Evolutionary conservation across 2,329 filamentous ascomycete genomes (phyloP), one percentile per base, ranked within the genome.

Genomic region (Emericellopsis atlantica): DNA sequence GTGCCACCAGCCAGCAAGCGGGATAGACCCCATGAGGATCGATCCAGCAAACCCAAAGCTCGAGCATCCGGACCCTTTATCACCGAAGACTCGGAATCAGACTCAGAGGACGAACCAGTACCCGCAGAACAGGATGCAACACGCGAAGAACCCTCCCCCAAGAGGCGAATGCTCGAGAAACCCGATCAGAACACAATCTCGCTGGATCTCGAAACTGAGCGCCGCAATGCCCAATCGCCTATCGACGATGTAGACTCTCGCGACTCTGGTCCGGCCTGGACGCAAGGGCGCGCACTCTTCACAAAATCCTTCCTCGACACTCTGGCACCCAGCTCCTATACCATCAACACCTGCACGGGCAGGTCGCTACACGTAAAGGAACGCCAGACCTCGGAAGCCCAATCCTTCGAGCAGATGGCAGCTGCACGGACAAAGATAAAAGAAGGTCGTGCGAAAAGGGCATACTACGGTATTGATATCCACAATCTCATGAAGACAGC

Each of bases 401-500:
- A 73, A 1, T 67, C 81, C 0, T 86, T 82, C 51, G 77, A 84
- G 51, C 65, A 73, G 32, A 70, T 87, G 49, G 74, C 84, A 4
- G 81, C 81, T 18, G 72, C 76, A 10, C 69, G 82, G 39, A 85
- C 82, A 5, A 74, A 64, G 42, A 78, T 72, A 1, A 78, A 76
- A 46, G 74, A 81, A 43, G 81, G 82, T 2, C 70, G 78, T 44
- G 84, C 84, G 3, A 76, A 76, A 51, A 76, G 76, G 50, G 81
- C 80, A 50, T 96, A 89, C 61, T 98, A 95, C 56, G 92, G 92
- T 9, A 82, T 98, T 48, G 82, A 95, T 37, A 92, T 98, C 29
- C 88, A 95, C 58, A 70, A 78, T 42, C 65, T 98, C 32, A 72
- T 96, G 43, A 80, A 84, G 43, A 9, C 26, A 4, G 26, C 26